A percentile compares a stretch with the other conserved stretches of the same genome.
phyloP scores from a whole-genome alignment of 805 yeast species.

The Kodamaea jinghongensis region DNA sequence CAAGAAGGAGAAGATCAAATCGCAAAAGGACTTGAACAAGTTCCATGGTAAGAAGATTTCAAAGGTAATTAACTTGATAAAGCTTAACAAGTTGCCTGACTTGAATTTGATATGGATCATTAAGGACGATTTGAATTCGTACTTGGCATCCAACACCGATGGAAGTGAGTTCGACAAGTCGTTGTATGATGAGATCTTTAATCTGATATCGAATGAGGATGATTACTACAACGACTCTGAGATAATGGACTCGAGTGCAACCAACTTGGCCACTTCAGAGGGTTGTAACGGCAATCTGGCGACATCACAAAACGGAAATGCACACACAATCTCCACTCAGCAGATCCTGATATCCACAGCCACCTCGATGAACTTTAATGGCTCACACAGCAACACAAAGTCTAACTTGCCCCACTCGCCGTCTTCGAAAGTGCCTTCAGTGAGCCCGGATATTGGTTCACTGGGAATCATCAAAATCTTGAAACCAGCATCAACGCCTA shows the following conservation, averaged over 20 bases:
- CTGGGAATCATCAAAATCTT: slow-evolving; percentile 43
- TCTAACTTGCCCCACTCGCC: slow-evolving; percentile 10
- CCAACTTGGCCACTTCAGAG: slow-evolving; percentile 4
- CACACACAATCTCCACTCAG: neutral
- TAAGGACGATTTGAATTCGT: slow-evolving; percentile 39
- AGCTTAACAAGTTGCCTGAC: slow-evolving; percentile 23
- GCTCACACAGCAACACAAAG: neutral
- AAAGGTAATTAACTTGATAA: slow-evolving; percentile 29
- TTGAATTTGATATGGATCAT: slow-evolving; percentile 33
- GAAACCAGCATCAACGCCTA: slow-evolving; percentile 56
- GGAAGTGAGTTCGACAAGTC: slow-evolving; percentile 38
- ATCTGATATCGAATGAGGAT: slow-evolving; percentile 14
- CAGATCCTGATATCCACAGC: too few species aligned
- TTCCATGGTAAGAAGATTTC: slow-evolving; percentile 38
- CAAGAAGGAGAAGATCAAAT: slow-evolving; percentile 40
- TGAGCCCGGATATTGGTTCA: slow-evolving; percentile 28
- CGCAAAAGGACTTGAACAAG: slow-evolving; percentile 27
- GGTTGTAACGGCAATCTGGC: too few species aligned
- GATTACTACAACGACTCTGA: slow-evolving; percentile 15
- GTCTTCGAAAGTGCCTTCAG: slow-evolving; percentile 8
- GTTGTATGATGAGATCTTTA: slow-evolving; percentile 41
- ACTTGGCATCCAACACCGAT: slow-evolving; percentile 37
- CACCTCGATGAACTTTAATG: neutral
- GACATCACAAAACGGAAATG: too few species aligned
- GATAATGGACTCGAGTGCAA: slow-evolving; percentile 5